Conservation (phyloP, 305 asterid species). For the Fraxinus albicans region DNA sequence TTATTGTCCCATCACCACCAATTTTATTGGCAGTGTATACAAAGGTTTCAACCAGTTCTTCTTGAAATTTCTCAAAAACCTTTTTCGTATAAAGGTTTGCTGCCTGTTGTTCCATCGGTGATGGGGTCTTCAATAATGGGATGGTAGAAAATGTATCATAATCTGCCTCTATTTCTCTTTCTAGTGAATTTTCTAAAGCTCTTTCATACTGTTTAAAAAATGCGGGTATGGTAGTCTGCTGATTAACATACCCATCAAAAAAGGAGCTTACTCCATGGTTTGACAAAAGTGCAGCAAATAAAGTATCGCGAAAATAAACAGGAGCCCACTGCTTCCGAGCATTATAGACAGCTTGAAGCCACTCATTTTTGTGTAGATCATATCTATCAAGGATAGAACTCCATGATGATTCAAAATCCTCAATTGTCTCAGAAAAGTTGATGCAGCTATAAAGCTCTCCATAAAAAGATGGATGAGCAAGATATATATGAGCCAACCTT, state of each 20-base stretch:
- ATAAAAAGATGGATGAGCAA: constrained; percentile 62
- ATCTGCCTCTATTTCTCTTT: constrained; percentile 73
- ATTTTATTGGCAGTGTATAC: constrained; percentile 78
- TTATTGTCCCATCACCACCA: constrained; percentile 51
- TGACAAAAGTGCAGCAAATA: constrained; percentile 70
- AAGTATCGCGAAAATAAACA: constrained; percentile 73
- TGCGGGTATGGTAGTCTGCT: constrained; percentile 69
- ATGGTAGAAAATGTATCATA: constrained; percentile 51
- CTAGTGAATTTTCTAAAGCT: constrained; percentile 66
- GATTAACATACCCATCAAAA: constrained; percentile 79
- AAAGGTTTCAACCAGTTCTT: constrained; percentile 85
- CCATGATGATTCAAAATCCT: constrained; percentile 81
- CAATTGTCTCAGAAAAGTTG: constrained; percentile 69
- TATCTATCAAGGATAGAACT: constrained; percentile 60
- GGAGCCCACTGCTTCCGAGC: constrained; percentile 92
- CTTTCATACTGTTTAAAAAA: constrained; percentile 83
- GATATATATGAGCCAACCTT: constrained; percentile 66
- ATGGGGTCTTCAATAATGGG: constrained; percentile 72
- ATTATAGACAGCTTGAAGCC: constrained; percentile 87
- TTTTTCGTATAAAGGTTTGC: constrained; percentile 67
- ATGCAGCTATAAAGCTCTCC: constrained; percentile 78
- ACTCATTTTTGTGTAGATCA: constrained; percentile 55
- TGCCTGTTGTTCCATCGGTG: constrained; percentile 89
- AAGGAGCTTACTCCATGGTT: constrained; percentile 66
- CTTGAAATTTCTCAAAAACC: constrained; percentile 76